Evolutionary conservation across 768 basidiomycete genomes (phyloP), one percentile per base, ranked within the genome.

Genomic region (Daedaleopsis nitida): DNA sequence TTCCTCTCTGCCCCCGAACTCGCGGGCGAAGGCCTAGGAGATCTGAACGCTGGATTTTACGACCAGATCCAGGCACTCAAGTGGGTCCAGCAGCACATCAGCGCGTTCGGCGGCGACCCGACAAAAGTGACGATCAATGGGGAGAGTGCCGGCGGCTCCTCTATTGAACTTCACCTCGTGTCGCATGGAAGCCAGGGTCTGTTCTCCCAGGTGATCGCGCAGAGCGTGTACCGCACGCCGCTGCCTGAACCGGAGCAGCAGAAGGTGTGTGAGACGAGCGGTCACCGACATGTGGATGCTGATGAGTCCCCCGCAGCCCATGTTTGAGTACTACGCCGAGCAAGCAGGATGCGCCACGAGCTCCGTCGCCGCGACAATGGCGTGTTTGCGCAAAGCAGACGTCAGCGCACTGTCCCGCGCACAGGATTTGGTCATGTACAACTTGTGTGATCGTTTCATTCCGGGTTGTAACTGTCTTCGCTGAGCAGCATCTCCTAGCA

Each of bases 161-260:
- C 82, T 0, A 80, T 86, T 4, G 83, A 83, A 66, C 73, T 88
- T n/a, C 84, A 86, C 64, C 75, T 87, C 44, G 75, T 84, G 5
- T 81, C 82, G 1, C 74, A 78, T 50, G 66, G 68, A 24, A 71
- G 70, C 19, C 68, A 76, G 51, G 59, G 69, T 17, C 67, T 86
- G 10, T 88, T 88, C 70, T 72, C 75, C 12, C 76, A 75, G 13
- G 87, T 82, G 10, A 87, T 88, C 63, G 83, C 80, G 1, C 87
- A 89, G 70, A 87, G 86, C 65, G 80, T 86, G 21, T 85, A 76
- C 64, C 73, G 86, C 17, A 74, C 78, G 0, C 81, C 84, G 5
- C 55, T 87, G 49, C 79, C 85, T 0, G 73, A 74, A 1, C 80
- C 83, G 0, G 80, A 82, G 57, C 76, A 86, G 67, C 81, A 83